phyloP scores from a whole-genome alignment of 208 protist species.

The Leishmania lainsoni region DNA sequence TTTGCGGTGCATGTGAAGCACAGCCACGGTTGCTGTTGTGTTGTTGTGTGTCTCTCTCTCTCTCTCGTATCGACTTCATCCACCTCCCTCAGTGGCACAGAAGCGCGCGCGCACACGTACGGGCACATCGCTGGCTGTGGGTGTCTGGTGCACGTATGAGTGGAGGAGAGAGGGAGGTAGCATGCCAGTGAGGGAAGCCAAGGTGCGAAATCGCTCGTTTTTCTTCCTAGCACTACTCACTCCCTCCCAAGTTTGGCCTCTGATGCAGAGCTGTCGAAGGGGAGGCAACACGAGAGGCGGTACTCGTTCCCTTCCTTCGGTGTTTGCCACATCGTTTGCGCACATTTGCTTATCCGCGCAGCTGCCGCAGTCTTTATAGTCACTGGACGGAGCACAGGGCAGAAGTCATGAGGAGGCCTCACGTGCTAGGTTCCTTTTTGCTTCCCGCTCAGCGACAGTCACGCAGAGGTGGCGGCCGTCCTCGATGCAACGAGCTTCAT shows the following conservation, averaged over 20 bases:
- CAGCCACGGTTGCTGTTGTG: neutral
- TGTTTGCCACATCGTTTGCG: neutral
- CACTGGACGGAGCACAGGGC: neutral
- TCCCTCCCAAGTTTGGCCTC: neutral
- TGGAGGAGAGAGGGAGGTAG: neutral
- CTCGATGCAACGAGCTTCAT: neutral
- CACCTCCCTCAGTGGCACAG: neutral
- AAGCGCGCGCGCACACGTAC: neutral
- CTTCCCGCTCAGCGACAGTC: neutral
- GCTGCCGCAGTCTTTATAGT: neutral
- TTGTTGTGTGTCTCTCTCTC: neutral
- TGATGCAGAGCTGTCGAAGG: neutral
- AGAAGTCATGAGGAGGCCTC: neutral
- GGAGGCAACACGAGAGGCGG: neutral
- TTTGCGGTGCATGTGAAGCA: neutral
- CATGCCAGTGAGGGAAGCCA: neutral
- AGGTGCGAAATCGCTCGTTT: neutral
- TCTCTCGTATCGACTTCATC: slow-evolving; percentile 2
- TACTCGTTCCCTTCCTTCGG: neutral
- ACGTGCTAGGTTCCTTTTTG: neutral
- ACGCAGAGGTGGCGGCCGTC: neutral
- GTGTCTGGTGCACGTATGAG: neutral
- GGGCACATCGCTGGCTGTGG: neutral
- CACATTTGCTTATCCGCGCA: neutral
- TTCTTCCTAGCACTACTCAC: neutral